Evolutionary conservation across 371 early-diverging fungal species (phyloP).

Genomic region (Mortierella sp.): DNA sequence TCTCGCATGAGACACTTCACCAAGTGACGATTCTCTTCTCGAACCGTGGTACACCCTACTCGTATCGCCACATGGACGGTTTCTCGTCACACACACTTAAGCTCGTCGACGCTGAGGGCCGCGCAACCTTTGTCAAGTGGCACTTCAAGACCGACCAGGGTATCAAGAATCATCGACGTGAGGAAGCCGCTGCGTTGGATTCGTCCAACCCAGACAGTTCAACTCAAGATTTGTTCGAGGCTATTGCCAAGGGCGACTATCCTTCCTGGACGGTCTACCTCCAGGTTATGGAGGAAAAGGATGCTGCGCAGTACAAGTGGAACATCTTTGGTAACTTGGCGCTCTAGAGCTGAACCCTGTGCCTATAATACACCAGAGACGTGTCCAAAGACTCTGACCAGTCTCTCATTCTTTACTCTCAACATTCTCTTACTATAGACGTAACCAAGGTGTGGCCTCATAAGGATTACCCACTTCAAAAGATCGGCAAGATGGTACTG

Average conservation of each 20-base stretch:
- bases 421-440: slow-evolving; percentile 27
- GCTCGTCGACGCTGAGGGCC: slow-evolving; percentile 69
- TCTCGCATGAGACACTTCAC: slow-evolving; percentile 74
- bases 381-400: too few species aligned
- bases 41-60: slow-evolving; percentile 72
- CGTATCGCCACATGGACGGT: slow-evolving; percentile 74
- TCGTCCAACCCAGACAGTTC: slow-evolving; percentile 71
- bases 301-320: slow-evolving; percentile 66
- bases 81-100: slow-evolving; percentile 71
- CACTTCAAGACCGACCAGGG: slow-evolving; percentile 80
- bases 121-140: slow-evolving; percentile 72
- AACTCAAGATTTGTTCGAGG: slow-evolving; percentile 68
- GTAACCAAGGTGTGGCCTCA: slow-evolving; percentile 77
- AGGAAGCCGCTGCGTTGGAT: slow-evolving; percentile 65
- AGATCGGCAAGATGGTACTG: slow-evolving; percentile 77
- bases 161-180: slow-evolving; percentile 64
- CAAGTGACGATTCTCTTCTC: slow-evolving; percentile 74
- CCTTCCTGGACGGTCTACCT: slow-evolving; percentile 71
- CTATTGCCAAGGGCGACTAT: slow-evolving; percentile 67
- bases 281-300: slow-evolving; percentile 66
- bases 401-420: too few species aligned
- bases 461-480: slow-evolving; percentile 67
- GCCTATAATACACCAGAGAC: too few species aligned
- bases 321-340: slow-evolving; percentile 58
- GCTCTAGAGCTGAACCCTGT: too few species aligned